phyloP scores from a whole-genome alignment of 78 protist genomes.

The Dictyostelium discoideum region dicty_2.7 NC_007089.4:1256501-1257000 shows the following conservation, averaged over 20 bases:
- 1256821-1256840: background rate
- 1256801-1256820: constrained; percentile 32
- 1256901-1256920: constrained; percentile 30
- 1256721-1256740: background rate
- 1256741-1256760: background rate
- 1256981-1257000: background rate
- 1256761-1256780: background rate
- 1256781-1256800: constrained; percentile 27
- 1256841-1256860: background rate
- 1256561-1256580: background rate
- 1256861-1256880: background rate
- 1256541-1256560: background rate
- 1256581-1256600: background rate
- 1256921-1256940: constrained; percentile 1
- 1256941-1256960: constrained; percentile 26
- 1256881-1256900: background rate
- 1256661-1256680: no score
- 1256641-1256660: no score
- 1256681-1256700: background rate
- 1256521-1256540: background rate
- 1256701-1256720: constrained; percentile 25
- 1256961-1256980: background rate
- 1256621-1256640: background rate
- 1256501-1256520: background rate
- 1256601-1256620: background rate